Percentiles rank a stretch among this genome's conserved stretches.
phyloP scores from a whole-genome alignment of 116 monocot species.

The Posidonia oceanica region DNA sequence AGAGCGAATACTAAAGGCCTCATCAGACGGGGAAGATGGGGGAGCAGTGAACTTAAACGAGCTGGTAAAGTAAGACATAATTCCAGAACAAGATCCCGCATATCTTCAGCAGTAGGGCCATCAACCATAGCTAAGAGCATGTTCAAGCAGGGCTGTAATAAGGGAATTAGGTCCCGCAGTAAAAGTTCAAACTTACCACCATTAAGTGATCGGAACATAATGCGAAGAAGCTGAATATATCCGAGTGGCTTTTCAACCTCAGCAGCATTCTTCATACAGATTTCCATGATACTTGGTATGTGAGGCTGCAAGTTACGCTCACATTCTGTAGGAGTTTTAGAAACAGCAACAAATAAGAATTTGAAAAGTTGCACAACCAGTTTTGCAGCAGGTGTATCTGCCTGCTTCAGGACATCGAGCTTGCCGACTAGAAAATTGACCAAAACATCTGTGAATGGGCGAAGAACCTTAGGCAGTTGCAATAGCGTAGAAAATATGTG shows the following conservation, averaged over 20 bases:
- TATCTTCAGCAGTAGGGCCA: constrained; percentile 90
- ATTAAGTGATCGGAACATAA: constrained; percentile 80
- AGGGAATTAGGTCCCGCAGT: constrained; percentile 83
- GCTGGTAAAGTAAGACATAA: constrained; percentile 94
- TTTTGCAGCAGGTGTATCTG: constrained; percentile 89
- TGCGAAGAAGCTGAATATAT: constrained; percentile 87
- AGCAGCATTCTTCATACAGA: constrained; percentile 94
- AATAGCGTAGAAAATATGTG: constrained; percentile 85
- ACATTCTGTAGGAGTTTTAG: constrained; percentile 83
- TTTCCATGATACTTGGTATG: constrained; percentile 86
- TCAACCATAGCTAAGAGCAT: constrained; percentile 94
- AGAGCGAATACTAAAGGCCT: constrained; percentile 80
- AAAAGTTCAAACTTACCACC: constrained; percentile 91
- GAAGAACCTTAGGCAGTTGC: constrained; percentile 72
- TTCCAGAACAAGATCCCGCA: constrained; percentile 84
- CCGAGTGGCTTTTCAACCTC: constrained; percentile 98
- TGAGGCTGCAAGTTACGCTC: constrained; percentile 93
- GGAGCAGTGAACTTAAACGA: constrained; percentile 93
- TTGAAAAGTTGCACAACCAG: constrained; percentile 88
- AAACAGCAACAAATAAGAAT: constrained; percentile 84
- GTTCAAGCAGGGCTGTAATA: constrained; percentile 86
- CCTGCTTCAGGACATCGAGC: constrained; percentile 87
- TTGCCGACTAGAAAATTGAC: constrained; percentile 93
- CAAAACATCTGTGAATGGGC: constrained; percentile 90
- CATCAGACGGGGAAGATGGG: constrained; percentile 94